Evolutionary conservation across 108 stramenopile genomes (phyloP).

Genomic region (Aurantiochytrium sp.): DNA sequence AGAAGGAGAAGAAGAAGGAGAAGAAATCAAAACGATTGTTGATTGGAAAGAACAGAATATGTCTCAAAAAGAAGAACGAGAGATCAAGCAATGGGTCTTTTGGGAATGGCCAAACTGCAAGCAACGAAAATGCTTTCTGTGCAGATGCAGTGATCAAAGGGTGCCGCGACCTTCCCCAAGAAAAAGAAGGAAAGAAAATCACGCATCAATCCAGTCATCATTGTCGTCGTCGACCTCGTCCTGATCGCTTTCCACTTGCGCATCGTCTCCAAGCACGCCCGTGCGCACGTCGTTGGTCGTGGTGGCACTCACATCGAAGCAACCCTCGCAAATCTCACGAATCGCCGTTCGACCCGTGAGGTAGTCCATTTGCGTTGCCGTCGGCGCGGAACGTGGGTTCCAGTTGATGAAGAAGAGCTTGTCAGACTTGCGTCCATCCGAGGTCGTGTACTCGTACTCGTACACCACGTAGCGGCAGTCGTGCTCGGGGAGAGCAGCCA

Average conservation of each 20-base stretch:
- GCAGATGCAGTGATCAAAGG: too few species aligned
- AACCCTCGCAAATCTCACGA: constrained; percentile 17
- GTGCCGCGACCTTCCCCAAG: too few species aligned
- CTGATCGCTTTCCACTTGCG: background rate
- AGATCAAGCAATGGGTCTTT: too few species aligned
- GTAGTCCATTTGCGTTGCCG: constrained; percentile 44
- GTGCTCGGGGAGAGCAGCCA: constrained; percentile 33
- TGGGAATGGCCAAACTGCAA: too few species aligned
- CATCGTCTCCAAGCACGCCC: background rate
- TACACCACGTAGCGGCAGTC: constrained; percentile 48
- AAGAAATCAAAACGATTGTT: too few species aligned
- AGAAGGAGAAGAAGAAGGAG: too few species aligned
- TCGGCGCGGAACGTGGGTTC: constrained; percentile 41
- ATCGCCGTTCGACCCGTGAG: constrained; percentile 15
- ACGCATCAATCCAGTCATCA: background rate
- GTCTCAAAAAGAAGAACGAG: too few species aligned
- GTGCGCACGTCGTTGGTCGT: background rate
- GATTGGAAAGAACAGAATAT: too few species aligned
- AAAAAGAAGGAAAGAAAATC: background rate
- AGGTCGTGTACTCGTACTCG: constrained; percentile 42
- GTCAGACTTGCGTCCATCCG: constrained; percentile 42
- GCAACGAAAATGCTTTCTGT: too few species aligned
- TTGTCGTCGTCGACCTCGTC: background rate
- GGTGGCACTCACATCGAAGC: background rate
- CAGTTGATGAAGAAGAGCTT: constrained; percentile 48